A percentile compares a stretch with the other conserved stretches of the same genome.
Conservation (phyloP, 2,329 filamentous ascomycete genomes). For the Calonectria pseudoreteaudii region DNA sequence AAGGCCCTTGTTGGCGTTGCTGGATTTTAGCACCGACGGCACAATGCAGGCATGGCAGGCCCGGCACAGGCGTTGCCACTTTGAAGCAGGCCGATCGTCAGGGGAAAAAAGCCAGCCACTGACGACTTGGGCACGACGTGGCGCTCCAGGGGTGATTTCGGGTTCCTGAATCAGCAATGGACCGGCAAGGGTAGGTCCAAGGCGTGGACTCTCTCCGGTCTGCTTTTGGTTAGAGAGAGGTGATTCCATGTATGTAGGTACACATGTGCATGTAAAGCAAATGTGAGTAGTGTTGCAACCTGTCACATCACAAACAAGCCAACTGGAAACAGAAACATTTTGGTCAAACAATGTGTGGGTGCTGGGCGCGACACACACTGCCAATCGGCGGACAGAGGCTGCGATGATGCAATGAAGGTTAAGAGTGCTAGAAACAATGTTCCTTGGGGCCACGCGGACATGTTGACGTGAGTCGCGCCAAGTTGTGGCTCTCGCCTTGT, state of each 20-base stretch:
- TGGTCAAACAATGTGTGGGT: conserved; percentile 13
- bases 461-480: conserved; percentile 30
- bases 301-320: conserved; percentile 2
- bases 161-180: conserved; percentile 12
- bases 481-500: conserved; percentile 37
- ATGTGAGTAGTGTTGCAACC: not conserved
- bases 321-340: conserved; percentile 7
- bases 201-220: not conserved
- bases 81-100: conserved; percentile 39
- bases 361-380: not conserved
- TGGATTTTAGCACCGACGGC: conserved; percentile 23
- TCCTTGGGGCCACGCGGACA: conserved; percentile 16
- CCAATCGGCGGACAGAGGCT: not conserved
- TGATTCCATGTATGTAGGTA: not conserved
- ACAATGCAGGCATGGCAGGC: conserved; percentile 9
- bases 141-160: conserved; percentile 21
- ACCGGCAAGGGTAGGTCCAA: not conserved
- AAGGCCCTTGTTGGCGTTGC: conserved; percentile 13
- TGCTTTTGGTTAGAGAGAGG: not conserved
- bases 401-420: conserved; percentile 15
- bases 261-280: not conserved
- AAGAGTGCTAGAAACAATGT: conserved; percentile 20
- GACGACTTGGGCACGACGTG: conserved; percentile 28
- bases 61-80: not conserved
- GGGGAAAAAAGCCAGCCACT: conserved; percentile 40